Evolutionary conservation across 495 filamentous ascomycete genomes (phyloP).

Genomic region (Parachaetomium inaequale): DNA sequence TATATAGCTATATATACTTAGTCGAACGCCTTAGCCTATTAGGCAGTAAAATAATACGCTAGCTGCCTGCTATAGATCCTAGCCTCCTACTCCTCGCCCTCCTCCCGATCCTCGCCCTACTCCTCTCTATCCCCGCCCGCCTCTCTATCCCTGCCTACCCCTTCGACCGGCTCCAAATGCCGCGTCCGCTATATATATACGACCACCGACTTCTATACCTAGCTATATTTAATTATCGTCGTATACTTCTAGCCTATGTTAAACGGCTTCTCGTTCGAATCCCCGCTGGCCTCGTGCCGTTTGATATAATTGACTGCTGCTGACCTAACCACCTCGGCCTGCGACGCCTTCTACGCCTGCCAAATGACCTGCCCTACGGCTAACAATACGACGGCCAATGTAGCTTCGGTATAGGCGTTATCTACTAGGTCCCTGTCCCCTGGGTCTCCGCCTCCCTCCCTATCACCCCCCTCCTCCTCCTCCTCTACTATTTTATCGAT

Average conservation of each 20-base stretch:
- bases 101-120: no score
- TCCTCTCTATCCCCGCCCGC: background rate
- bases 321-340: background rate
- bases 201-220: background rate
- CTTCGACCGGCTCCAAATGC: background rate
- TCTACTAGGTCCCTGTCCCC: background rate
- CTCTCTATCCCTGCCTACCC: background rate
- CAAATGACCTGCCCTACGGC: background rate
- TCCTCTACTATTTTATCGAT: background rate
- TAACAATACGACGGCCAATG: background rate
- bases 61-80: background rate
- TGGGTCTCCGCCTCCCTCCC: background rate
- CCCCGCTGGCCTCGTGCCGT: background rate
- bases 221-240: background rate
- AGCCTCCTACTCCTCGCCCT: background rate
- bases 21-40: background rate
- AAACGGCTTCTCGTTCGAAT: slow-evolving; percentile 3
- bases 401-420: background rate
- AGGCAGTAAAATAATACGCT: background rate
- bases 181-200: background rate
- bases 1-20: background rate
- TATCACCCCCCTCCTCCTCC: no score
- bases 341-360: slow-evolving; percentile 3
- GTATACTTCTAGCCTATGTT: background rate
- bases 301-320: slow-evolving; percentile 1